Conservation (phyloP, 2,329 filamentous ascomycete genomes). For the Peltaster fructicola region DNA sequence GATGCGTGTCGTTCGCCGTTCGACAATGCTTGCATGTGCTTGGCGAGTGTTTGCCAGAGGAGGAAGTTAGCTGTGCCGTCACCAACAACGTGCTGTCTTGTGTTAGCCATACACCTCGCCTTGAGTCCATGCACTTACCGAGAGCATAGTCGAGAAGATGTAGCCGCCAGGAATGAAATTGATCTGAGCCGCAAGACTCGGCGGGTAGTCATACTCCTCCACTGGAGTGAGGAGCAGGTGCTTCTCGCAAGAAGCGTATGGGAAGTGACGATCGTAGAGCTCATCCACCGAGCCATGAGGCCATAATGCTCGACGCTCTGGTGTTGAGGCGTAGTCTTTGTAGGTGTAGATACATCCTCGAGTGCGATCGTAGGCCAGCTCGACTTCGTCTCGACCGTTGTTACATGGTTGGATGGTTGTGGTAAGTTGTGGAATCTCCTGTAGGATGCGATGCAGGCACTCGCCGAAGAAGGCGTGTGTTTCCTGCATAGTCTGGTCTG, state of each 20-base stretch:
- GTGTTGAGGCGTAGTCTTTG: no score
- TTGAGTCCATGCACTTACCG: background rate
- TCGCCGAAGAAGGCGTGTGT: no score
- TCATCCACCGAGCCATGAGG: conserved; percentile 3
- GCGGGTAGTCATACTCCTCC: conserved; percentile 1
- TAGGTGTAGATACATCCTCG: conserved; percentile 1
- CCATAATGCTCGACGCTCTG: no score
- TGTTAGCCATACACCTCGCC: background rate
- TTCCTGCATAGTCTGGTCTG: no score
- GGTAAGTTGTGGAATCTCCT: conserved; percentile 4
- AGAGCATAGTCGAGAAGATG: conserved; percentile 1
- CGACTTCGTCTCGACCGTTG: conserved; percentile 3
- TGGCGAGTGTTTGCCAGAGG: conserved; percentile 1
- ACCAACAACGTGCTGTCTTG: conserved; percentile 2
- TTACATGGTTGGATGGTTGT: conserved; percentile 2
- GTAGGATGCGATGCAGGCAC: no score
- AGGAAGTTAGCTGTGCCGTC: conserved; percentile 3
- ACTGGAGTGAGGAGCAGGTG: conserved; percentile 9
- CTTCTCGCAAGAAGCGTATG: conserved; percentile 7
- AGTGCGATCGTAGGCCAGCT: conserved; percentile 2
- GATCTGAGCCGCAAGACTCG: conserved; percentile 2
- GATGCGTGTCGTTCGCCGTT: conserved; percentile 1
- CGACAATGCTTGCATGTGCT: conserved; percentile 1
- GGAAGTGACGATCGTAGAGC: conserved; percentile 3
- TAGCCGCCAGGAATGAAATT: conserved; percentile 3